Evolutionary conservation across 768 basidiomycete genomes (phyloP).

Genomic region (Pholiota molesta): DNA sequence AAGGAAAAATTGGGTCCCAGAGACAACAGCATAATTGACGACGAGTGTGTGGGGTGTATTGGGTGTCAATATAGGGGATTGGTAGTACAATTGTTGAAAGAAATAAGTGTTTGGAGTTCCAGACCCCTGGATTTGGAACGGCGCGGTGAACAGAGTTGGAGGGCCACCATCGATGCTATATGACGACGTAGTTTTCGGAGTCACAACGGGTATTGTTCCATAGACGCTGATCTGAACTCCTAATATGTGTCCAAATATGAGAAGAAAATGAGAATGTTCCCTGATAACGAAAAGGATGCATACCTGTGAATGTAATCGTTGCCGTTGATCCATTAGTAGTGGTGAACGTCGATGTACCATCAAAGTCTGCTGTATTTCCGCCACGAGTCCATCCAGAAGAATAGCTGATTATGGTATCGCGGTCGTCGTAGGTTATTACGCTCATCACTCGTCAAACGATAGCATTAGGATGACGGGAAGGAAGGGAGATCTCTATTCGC

Average conservation of each 20-base stretch:
- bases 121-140: neutral
- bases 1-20: neutral
- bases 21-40: neutral
- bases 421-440: neutral
- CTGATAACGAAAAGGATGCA: neutral
- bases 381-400: neutral
- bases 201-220: neutral
- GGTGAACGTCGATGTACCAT: neutral
- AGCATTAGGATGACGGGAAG: neutral
- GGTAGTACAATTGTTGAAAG: neutral
- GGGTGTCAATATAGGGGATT: neutral
- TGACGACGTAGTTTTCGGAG: neutral
- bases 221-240: neutral
- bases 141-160: neutral
- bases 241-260: neutral
- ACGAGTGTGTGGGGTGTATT: neutral
- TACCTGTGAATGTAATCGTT: neutral
- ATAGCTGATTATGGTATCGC: neutral
- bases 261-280: neutral
- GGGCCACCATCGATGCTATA: neutral
- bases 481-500: neutral
- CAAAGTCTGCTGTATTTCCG: neutral
- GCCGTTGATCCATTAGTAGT: neutral
- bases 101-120: neutral
- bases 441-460: neutral